Conservation (phyloP, 2,329 filamentous ascomycete species). For the Bipolaris gigantea region DNA sequence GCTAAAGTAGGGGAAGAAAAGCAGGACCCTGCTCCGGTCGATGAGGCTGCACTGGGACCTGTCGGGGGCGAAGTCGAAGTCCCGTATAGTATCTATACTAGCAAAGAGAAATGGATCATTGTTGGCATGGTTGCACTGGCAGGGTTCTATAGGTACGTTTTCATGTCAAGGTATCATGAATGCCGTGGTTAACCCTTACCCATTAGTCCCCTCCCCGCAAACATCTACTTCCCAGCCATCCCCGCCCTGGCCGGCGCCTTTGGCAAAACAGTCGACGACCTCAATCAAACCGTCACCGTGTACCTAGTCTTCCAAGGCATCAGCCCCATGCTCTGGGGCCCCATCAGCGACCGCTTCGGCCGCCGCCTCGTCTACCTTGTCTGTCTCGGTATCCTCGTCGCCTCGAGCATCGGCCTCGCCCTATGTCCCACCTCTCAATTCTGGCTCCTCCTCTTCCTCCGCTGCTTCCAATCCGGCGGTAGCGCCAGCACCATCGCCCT, state of each 20-base stretch:
- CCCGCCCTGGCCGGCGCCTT: slow-evolving; percentile 42
- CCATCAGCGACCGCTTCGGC: slow-evolving; percentile 55
- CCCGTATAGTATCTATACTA: slow-evolving; percentile 35
- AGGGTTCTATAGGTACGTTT: slow-evolving; percentile 34
- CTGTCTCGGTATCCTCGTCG: slow-evolving; percentile 39
- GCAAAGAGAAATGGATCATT: slow-evolving; percentile 37
- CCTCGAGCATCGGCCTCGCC: slow-evolving; percentile 41
- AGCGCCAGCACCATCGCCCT: slow-evolving; percentile 55
- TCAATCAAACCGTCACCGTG: slow-evolving; percentile 56
- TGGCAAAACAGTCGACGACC: slow-evolving; percentile 46
- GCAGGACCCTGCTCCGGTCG: slow-evolving; percentile 13
- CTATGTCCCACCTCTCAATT: slow-evolving; percentile 37
- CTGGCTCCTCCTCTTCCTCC: slow-evolving; percentile 39
- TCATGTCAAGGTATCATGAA: not conserved
- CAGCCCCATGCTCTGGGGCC: slow-evolving; percentile 55
- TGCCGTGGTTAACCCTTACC: not conserved
- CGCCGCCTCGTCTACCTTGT: slow-evolving; percentile 56
- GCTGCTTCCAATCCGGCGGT: slow-evolving; percentile 45
- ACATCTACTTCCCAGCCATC: slow-evolving; percentile 46
- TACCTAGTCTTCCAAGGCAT: slow-evolving; percentile 56
- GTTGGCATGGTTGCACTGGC: slow-evolving; percentile 36
- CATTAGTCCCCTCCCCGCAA: slow-evolving; percentile 46
- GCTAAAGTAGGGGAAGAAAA: slow-evolving; percentile 14
- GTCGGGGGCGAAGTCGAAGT: slow-evolving; percentile 20
- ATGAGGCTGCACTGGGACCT: slow-evolving; percentile 16